Conservation (phyloP, 2,329 filamentous ascomycete genomes). For the Microcyclospora tardicrescens region DNA sequence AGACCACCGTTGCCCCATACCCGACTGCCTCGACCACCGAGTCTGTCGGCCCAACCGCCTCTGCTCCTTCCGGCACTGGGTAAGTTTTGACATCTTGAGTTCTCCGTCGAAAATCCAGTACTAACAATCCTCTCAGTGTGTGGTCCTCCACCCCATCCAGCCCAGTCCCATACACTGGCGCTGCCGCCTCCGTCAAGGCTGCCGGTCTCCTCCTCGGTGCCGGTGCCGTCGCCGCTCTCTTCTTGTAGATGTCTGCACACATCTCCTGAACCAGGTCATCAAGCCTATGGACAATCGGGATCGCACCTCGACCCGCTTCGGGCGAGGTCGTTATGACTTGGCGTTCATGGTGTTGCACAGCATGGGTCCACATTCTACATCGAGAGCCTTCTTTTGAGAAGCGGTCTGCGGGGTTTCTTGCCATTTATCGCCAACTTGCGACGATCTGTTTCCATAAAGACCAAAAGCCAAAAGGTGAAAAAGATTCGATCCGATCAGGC, state of each 20-base stretch:
- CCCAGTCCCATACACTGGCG: neutral
- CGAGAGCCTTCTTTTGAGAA: too few species aligned
- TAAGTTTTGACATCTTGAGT: slow-evolving; percentile 2
- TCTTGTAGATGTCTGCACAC: slow-evolving; percentile 6
- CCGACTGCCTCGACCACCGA: neutral
- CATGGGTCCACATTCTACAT: too few species aligned
- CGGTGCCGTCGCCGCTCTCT: slow-evolving; percentile 11
- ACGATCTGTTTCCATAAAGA: too few species aligned
- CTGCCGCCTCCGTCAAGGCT: slow-evolving; percentile 4
- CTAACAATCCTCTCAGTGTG: neutral
- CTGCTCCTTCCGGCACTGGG: slow-evolving; percentile 5
- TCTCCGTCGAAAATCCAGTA: neutral
- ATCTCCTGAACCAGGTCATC: slow-evolving; percentile 6
- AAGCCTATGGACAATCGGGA: slow-evolving; percentile 61
- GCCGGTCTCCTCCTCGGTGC: slow-evolving; percentile 8
- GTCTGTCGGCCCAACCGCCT: slow-evolving; percentile 1
- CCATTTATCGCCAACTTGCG: too few species aligned
- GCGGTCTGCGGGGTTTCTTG: too few species aligned
- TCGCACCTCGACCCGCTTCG: slow-evolving; percentile 57
- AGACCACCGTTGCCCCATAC: slow-evolving; percentile 1
- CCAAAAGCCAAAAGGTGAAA: too few species aligned
- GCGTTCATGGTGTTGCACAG: too few species aligned
- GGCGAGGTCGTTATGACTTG: too few species aligned
- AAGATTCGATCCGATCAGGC: too few species aligned
- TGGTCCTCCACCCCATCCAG: neutral